Conservation (phyloP, 2,329 filamentous ascomycete species). For the Exophiala viscosa region DNA sequence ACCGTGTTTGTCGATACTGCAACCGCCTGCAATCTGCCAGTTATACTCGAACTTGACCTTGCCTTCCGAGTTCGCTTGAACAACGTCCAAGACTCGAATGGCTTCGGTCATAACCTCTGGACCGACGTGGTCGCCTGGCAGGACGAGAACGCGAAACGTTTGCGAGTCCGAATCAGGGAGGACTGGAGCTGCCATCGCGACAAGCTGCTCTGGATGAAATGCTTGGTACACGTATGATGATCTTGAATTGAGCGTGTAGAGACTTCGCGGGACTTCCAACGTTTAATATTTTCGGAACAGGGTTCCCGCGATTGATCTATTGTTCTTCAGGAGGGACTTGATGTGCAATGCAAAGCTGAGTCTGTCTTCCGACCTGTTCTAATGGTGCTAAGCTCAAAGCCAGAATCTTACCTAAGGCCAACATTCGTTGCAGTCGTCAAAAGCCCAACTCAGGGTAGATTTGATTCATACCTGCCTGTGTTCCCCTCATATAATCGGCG, state of each 20-base stretch:
- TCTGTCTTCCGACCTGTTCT: no score
- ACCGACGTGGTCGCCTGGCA: slow-evolving; percentile 68
- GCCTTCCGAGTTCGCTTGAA: slow-evolving; percentile 44
- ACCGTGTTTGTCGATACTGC: slow-evolving; percentile 62
- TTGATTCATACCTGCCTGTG: background rate
- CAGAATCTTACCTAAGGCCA: background rate
- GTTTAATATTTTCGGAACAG: no score
- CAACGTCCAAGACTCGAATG: slow-evolving; percentile 55
- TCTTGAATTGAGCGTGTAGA: no score
- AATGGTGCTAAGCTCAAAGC: background rate
- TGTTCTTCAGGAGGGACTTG: no score
- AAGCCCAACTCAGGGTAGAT: no score
- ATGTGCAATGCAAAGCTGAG: no score
- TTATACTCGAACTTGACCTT: slow-evolving; percentile 60
- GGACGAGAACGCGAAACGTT: slow-evolving; percentile 51
- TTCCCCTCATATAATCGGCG: background rate
- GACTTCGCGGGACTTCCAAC: no score
- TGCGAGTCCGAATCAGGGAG: background rate
- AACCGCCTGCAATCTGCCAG: slow-evolving; percentile 64
- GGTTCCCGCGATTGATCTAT: no score
- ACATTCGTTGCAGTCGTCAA: background rate
- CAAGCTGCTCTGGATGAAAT: background rate
- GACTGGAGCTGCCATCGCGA: slow-evolving; percentile 6
- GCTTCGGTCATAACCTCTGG: slow-evolving; percentile 64
- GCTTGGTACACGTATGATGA: background rate